phyloP scores from a whole-genome alignment of 2,329 filamentous ascomycete species.

The Dactylellina cionopaga region DNA sequence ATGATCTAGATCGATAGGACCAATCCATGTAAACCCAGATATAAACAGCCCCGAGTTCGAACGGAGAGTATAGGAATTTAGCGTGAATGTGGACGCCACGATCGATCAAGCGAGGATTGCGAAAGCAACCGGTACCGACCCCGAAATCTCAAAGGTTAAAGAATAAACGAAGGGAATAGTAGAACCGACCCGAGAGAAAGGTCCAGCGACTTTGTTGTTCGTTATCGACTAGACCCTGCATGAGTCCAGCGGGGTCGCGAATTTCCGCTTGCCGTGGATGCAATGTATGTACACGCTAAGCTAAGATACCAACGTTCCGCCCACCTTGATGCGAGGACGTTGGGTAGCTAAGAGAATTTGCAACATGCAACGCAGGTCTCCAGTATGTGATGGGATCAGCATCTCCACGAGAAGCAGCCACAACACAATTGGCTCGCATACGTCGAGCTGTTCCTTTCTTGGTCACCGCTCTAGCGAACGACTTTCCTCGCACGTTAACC shows the following conservation, averaged over 20 bases:
- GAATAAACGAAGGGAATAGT: conserved; percentile 34
- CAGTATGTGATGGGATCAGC: too few relatives aligned
- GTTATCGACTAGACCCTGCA: conserved; percentile 38
- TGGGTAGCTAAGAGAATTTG: conserved; percentile 25
- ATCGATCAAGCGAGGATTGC: conserved; percentile 8
- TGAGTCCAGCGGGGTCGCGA: conserved; percentile 6
- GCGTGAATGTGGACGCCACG: conserved; percentile 19
- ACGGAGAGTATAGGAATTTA: conserved; percentile 11
- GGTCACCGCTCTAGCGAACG: conserved; percentile 7
- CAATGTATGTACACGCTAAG: conserved; percentile 18
- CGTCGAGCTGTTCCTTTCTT: conserved; percentile 1
- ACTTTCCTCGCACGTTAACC: background rate
- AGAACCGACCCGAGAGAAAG: conserved; percentile 20
- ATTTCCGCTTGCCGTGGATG: conserved; percentile 47
- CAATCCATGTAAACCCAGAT: conserved; percentile 28
- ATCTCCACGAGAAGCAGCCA: conserved; percentile 30
- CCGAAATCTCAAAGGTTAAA: conserved; percentile 2
- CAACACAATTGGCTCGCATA: background rate
- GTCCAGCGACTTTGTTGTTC: conserved; percentile 30
- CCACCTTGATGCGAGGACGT: conserved; percentile 3
- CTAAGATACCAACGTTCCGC: conserved; percentile 33
- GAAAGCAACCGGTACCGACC: background rate
- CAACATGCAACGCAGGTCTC: conserved; percentile 44
- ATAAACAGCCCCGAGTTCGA: conserved; percentile 17
- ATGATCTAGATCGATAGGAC: conserved; percentile 38